Base-by-base conservation (phyloP, 345 rosid genomes). In the Firmiana major region DNA sequence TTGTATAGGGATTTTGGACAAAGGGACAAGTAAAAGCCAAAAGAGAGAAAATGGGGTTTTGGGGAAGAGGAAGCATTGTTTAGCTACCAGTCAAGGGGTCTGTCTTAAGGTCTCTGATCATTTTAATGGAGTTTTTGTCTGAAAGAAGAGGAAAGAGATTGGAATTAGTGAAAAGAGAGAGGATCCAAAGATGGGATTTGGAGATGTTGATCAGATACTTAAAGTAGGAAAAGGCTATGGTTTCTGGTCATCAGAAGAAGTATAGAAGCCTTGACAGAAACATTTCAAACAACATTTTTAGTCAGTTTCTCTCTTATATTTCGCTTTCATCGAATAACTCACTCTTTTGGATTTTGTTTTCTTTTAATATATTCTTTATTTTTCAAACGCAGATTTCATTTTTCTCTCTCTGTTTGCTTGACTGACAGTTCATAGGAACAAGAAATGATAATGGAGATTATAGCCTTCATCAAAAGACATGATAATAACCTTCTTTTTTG, bases 221-320 rank as follows among this genome's bases (percentile, higher is more conserved):
- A 79, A 86, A 87, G 89, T 86, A 76, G 90, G 90, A 84, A 87
- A 86, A 89, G 80, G 87, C 90, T 84, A 85, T 87, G 89, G 90
- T 86, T 89, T 84, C 84, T 86, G 81, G 68, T 78, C 82, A 81
- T 83, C 64, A 66, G 85, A 77, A 83, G 84, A 84, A 80, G 89
- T 80, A 83, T 84, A 82, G 89, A 87, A 87, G 85, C 84, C 80
- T 86, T 83, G 89, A 89, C 81, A 26, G 88, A 78, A 80, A 89
- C 88, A 83, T 84, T 86, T 87, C 90, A 66, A 87, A 72, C 78
- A 72, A 74, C 80, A 77, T 43, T 75, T 85, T 84, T 70, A 77
- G 83, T 85, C 83, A 60, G 80, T 82, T 69, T 81, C 82, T 81
- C 82, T 79, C 79, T 73, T 59, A 69, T 70, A 82, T 80, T 74